Percentiles rank a stretch among this genome's conserved stretches.
These are phyloP conservation scores for Solanum pimpinellifolium DNA, from an alignment of 257 asterid species.

Conservation along the genomic window DNA sequence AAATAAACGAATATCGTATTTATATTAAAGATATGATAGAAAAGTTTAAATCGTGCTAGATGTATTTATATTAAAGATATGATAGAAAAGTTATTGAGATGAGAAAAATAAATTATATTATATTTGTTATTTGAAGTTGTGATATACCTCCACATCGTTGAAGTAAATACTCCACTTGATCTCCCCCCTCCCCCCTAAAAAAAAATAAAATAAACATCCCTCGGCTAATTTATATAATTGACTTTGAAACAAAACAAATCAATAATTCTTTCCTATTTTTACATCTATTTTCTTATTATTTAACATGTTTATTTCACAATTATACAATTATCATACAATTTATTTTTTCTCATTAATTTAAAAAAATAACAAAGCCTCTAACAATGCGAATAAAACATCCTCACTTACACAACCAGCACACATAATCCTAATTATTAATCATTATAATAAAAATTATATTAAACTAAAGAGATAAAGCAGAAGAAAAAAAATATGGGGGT, in stretches of 20 bases:
- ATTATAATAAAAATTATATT: neutral
- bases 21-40: neutral
- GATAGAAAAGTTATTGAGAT: neutral
- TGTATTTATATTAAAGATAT: neutral
- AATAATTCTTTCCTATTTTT: neutral
- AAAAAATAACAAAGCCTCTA: neutral
- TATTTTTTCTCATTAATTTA: neutral
- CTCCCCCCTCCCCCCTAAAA: too few species aligned
- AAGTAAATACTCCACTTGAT: neutral
- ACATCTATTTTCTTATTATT: neutral
- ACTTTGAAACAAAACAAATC: neutral
- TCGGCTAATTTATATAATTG: neutral
- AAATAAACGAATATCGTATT: neutral
- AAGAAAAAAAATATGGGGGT: neutral
- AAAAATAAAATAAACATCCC: too few species aligned
- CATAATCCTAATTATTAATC: neutral
- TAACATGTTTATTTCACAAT: neutral
- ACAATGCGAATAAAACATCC: too few species aligned
- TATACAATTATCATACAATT: neutral
- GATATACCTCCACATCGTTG: neutral
- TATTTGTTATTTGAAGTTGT: neutral
- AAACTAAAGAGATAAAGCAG: neutral
- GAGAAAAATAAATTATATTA: neutral
- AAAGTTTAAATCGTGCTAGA: slow-evolving; percentile 13
- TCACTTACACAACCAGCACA: neutral